Evolutionary conservation across 2,329 filamentous ascomycete genomes (phyloP).

Genomic region (Colletotrichum lini): DNA sequence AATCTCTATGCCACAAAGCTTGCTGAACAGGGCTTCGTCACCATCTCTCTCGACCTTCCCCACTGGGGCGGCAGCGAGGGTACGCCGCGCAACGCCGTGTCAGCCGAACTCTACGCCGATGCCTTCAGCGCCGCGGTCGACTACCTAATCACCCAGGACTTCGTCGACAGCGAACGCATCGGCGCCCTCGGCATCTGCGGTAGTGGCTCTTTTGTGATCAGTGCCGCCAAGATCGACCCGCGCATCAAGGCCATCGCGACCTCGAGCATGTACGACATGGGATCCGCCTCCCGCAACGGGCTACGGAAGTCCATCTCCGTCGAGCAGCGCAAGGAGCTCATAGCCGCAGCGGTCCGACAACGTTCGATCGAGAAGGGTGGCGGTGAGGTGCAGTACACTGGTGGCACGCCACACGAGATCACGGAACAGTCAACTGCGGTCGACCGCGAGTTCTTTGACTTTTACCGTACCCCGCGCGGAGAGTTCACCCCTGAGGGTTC

Average conservation of each 20-base stretch:
- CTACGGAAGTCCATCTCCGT: neutral
- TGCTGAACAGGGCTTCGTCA: constrained; percentile 46
- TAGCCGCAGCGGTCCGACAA: constrained; percentile 5
- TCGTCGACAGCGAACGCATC: constrained; percentile 49
- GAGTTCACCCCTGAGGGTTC: constrained; percentile 22
- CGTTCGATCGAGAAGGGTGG: constrained; percentile 21
- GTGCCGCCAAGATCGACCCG: constrained; percentile 52
- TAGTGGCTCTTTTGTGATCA: constrained; percentile 51
- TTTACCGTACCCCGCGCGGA: constrained; percentile 34
- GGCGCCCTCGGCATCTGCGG: constrained; percentile 51
- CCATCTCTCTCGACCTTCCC: constrained; percentile 46
- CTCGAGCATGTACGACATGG: constrained; percentile 40
- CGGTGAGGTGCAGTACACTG: constrained; percentile 11
- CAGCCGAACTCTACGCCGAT: constrained; percentile 48
- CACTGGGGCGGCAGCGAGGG: constrained; percentile 49
- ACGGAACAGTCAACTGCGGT: constrained; percentile 7
- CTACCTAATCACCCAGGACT: constrained; percentile 46
- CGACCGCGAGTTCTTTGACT: constrained; percentile 34
- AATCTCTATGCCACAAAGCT: constrained; percentile 51
- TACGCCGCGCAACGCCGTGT: constrained; percentile 46
- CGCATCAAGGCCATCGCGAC: constrained; percentile 46
- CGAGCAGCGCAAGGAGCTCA: constrained; percentile 26
- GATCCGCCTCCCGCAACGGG: constrained; percentile 14
- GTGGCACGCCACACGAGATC: constrained; percentile 10
- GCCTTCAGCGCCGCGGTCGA: constrained; percentile 51